A percentile compares a stretch with the other conserved stretches of the same genome.
These are phyloP conservation scores for Aspergillus fructus DNA, from an alignment of 2,329 filamentous ascomycete species.

Conservation along the genomic window DNA sequence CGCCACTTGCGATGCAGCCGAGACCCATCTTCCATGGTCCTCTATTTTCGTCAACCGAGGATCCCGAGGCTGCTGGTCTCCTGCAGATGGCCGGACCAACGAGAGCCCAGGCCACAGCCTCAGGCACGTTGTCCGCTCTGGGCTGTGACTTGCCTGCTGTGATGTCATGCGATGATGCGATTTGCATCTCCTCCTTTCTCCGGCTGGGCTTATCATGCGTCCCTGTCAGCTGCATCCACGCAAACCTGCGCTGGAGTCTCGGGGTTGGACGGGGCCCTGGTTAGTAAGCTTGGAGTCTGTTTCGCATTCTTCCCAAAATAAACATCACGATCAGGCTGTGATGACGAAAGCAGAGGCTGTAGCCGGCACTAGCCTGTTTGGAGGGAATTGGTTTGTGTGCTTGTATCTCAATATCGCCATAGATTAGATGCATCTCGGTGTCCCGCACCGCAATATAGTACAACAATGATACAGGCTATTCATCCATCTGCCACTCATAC, in stretches of 20 bases:
- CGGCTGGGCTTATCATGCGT: constrained; percentile 2
- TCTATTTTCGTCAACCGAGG: constrained; percentile 9
- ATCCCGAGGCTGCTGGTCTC: constrained; percentile 2
- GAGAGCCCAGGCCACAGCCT: background rate
- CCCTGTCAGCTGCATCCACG: background rate
- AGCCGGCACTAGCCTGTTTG: no score
- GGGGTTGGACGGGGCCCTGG: background rate
- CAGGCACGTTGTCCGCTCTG: constrained; percentile 9
- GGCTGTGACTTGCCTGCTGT: constrained; percentile 4
- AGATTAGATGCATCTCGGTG: background rate
- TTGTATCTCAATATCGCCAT: background rate
- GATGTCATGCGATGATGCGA: constrained; percentile 12
- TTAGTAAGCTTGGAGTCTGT: background rate
- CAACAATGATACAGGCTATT: constrained; percentile 46
- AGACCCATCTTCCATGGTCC: background rate
- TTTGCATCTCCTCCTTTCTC: background rate
- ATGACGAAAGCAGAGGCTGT: background rate
- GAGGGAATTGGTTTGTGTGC: no score
- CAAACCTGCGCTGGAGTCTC: background rate
- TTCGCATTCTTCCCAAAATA: background rate
- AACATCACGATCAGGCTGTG: no score
- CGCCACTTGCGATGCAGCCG: background rate
- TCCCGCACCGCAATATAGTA: background rate
- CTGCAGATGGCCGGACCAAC: background rate
- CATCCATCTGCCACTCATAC: constrained; percentile 97